Evolutionary conservation across 768 basidiomycete genomes (phyloP), one percentile per base, ranked within the genome.

Genomic region (Pleurotus salmoneostramineus): DNA sequence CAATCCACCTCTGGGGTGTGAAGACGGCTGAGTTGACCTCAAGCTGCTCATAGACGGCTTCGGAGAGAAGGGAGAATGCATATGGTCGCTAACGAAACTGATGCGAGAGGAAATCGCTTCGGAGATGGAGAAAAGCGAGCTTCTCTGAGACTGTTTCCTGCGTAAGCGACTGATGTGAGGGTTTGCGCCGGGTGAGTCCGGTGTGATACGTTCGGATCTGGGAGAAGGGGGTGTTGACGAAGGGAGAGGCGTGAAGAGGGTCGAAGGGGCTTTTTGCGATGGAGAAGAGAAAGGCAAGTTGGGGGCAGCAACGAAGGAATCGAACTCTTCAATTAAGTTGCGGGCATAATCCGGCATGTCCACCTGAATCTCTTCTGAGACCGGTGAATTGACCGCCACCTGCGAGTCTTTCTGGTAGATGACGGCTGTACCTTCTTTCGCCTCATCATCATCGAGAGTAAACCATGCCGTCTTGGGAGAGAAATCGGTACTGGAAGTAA

Each of bases 291-390:
- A 37, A 21, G 52, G 40, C 7, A 51, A 37, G 50, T 51, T 27
- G 11, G 11, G 52, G 43, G 52, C 37, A 33, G 52, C 14, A 40
- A 55, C 21, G 14, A 35, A 55, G 10, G 35, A 14, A n/a, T 44
- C 52, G n/a, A 55, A 55, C 40, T 55, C 52, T 5, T 55, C 52
- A 6, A 55, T 42, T n/a, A 55, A 11, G 4, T n/a, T 55, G 32
- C 52, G 52, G 31, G 52, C 52, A 40, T 55, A 55, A 43, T 55
- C 52, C 17, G 52, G 52, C 40, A 55, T 55, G 52, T 43, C 40
- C 7, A 55, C 52, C 37, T 55, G 37, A 17, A 55, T 12, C 17
- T 55, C 52, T 21, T 54, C 31, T 6, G 31, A 27, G 14, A 54
- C 6, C 12, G 27, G 37, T 40, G 8, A 10, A n/a, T n/a, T 33